Percentiles rank a stretch among this genome's conserved stretches.
These are phyloP conservation scores for Umbelopsis sp. DNA, from an alignment of 192 early-diverging fungal species.

Conservation along the genomic window DNA sequence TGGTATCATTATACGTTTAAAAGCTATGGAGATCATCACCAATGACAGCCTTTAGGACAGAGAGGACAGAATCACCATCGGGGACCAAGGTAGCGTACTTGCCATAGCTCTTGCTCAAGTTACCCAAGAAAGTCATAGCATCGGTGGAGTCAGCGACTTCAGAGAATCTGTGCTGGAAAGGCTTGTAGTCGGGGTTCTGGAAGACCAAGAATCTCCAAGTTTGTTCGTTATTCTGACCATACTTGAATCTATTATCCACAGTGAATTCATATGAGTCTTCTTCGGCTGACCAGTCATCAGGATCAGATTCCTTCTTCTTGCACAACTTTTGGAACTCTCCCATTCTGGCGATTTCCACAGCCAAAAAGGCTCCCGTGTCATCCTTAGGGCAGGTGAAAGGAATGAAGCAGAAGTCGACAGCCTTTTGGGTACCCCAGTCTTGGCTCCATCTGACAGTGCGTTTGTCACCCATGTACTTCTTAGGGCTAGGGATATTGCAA, in stretches of 20 bases:
- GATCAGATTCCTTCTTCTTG: neutral
- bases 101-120: conserved; percentile 11
- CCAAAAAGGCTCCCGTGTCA: conserved; percentile 1
- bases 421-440: conserved; percentile 18
- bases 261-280: conserved; percentile 8
- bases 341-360: conserved; percentile 21
- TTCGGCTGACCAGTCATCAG: neutral
- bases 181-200: conserved; percentile 24
- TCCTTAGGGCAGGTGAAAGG: conserved; percentile 21
- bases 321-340: conserved; percentile 19
- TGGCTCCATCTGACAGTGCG: conserved; percentile 19
- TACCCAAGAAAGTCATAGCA: conserved; percentile 21
- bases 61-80: neutral
- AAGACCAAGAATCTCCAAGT: conserved; percentile 26
- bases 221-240: conserved; percentile 27
- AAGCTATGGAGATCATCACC: neutral
- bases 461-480: conserved; percentile 20
- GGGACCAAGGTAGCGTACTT: neutral
- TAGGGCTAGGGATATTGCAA: conserved; percentile 4
- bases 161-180: conserved; percentile 26
- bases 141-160: conserved; percentile 10
- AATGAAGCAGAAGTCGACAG: conserved; percentile 21
- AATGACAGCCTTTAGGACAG: neutral
- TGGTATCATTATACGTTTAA: neutral
- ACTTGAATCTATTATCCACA: conserved; percentile 20